phyloP scores from a whole-genome alignment of 257 asterid genomes.

The Plantago ovata region DNA sequence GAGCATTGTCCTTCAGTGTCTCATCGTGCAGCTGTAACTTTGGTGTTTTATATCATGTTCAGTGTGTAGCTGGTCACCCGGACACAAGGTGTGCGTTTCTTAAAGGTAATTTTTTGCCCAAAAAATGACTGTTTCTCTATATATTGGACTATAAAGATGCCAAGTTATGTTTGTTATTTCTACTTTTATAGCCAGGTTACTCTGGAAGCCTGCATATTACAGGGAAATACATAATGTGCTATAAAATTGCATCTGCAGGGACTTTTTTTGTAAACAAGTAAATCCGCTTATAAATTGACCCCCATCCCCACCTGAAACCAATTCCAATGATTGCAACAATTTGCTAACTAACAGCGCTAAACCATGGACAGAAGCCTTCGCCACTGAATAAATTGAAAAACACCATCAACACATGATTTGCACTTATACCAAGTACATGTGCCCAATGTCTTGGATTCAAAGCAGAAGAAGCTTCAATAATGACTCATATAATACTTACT shows the following conservation, averaged over 20 bases:
- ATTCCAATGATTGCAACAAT: neutral
- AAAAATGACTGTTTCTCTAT: neutral
- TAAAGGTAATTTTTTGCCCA: conserved; percentile 22
- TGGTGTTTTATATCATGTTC: conserved; percentile 14
- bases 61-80: conserved; percentile 38
- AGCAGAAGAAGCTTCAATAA: neutral
- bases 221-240: too few species aligned
- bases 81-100: conserved; percentile 27
- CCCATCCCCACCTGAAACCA: neutral
- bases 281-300: too few species aligned
- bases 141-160: neutral
- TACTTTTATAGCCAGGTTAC: too few species aligned
- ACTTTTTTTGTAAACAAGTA: neutral
- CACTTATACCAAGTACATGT: neutral
- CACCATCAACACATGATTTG: too few species aligned
- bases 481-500: too few species aligned
- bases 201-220: too few species aligned
- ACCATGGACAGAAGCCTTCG: too few species aligned
- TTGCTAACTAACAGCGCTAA: too few species aligned
- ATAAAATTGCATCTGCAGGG: too few species aligned
- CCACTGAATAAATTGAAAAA: too few species aligned
- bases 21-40: neutral
- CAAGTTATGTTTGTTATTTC: neutral
- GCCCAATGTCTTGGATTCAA: neutral
- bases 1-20: neutral